phyloP scores from a whole-genome alignment of 2,329 filamentous ascomycete species.

The Daldinia eschscholtzii region DNA sequence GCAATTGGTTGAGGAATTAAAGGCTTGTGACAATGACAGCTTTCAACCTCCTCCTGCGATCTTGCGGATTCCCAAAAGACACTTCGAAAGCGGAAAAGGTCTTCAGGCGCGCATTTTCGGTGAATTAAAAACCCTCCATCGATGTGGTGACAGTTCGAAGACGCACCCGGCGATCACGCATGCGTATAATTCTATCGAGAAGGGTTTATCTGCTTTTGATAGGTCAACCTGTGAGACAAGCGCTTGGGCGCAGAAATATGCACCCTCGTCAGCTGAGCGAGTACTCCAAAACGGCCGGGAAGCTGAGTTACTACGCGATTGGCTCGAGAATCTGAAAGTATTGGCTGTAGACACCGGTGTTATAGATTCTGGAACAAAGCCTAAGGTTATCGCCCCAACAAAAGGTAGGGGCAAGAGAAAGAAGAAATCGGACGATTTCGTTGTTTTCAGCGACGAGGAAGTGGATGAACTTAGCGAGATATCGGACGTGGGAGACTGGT shows the following conservation, averaged over 20 bases:
- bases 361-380: conserved; percentile 52
- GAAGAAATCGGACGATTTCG: conserved; percentile 83
- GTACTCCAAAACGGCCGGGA: conserved; percentile 83
- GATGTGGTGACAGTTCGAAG: conserved; percentile 27
- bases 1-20: conserved; percentile 51
- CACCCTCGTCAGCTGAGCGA: conserved; percentile 75
- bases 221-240: conserved; percentile 77
- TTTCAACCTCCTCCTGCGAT: conserved; percentile 61
- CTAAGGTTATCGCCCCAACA: conserved; percentile 49
- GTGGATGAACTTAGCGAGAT: conserved; percentile 76
- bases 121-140: conserved; percentile 58
- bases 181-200: conserved; percentile 71
- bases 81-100: conserved; percentile 69
- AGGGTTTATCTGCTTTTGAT: conserved; percentile 82
- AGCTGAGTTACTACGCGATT: conserved; percentile 78
- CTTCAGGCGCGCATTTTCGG: conserved; percentile 63
- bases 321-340: conserved; percentile 82
- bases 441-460: conserved; percentile 84
- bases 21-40: conserved; percentile 55
- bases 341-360: conserved; percentile 77
- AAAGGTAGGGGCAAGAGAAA: conserved; percentile 78
- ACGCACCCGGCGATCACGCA: conserved; percentile 70
- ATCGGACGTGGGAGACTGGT: conserved; percentile 68
- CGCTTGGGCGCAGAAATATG: conserved; percentile 88
- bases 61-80: conserved; percentile 66